Evolutionary conservation across 2,329 filamentous ascomycete genomes (phyloP).

Genomic region (Bipolaris bicolor): DNA sequence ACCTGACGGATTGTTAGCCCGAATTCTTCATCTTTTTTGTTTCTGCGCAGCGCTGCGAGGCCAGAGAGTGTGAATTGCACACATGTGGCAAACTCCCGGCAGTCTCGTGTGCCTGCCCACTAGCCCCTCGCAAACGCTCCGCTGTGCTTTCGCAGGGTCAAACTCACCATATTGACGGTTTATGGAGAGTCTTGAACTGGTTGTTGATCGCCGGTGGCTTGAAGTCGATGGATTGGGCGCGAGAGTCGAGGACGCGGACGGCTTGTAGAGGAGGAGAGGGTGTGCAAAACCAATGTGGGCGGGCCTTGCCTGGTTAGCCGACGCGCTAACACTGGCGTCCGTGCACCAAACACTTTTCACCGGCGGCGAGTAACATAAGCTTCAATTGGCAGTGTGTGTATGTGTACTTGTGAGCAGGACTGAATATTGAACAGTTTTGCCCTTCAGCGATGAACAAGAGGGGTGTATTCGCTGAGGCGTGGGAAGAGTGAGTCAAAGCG

Average conservation of each 20-base stretch:
- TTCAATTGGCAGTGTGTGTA: neutral
- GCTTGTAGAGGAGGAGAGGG: slow-evolving; percentile 28
- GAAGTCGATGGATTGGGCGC: slow-evolving; percentile 45
- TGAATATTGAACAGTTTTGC: too few species aligned
- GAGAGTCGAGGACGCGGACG: slow-evolving; percentile 43
- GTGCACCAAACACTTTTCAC: slow-evolving; percentile 1
- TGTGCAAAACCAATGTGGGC: slow-evolving; percentile 3
- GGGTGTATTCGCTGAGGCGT: neutral
- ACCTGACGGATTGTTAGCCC: slow-evolving; percentile 65
- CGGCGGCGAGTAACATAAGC: neutral
- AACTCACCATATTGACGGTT: slow-evolving; percentile 51
- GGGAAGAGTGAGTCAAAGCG: neutral
- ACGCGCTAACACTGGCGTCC: slow-evolving; percentile 1
- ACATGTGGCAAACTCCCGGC: slow-evolving; percentile 37
- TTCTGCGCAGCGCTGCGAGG: slow-evolving; percentile 16
- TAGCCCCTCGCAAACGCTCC: slow-evolving; percentile 12
- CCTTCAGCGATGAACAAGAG: too few species aligned
- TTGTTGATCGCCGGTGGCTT: slow-evolving; percentile 37
- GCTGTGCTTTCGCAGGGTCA: slow-evolving; percentile 18
- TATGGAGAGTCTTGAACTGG: slow-evolving; percentile 40
- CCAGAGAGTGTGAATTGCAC: slow-evolving; percentile 30
- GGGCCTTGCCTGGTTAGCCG: slow-evolving; percentile 5
- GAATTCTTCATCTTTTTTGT: slow-evolving; percentile 18
- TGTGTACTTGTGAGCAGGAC: too few species aligned
- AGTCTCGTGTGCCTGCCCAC: slow-evolving; percentile 43